Evolutionary conservation across 192 early-diverging fungal genomes (phyloP).

Genomic region (Coemansia sp.): DNA sequence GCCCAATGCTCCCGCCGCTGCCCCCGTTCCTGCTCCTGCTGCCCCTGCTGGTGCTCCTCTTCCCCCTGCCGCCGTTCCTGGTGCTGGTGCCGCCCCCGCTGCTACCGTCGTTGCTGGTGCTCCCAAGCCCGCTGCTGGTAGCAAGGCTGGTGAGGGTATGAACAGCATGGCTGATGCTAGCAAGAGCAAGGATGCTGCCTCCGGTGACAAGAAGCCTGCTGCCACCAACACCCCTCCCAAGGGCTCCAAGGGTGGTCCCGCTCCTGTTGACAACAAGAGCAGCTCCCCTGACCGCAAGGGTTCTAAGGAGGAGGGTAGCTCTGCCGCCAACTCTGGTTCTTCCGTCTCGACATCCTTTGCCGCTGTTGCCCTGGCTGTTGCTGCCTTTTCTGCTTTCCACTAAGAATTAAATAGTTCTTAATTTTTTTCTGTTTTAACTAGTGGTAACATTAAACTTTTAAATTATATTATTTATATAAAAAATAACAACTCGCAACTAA

Average conservation of each 20-base stretch:
- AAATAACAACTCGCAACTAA: too few species aligned
- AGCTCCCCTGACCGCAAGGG: slow-evolving; percentile 2
- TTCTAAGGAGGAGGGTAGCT: slow-evolving; percentile 16
- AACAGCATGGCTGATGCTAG: slow-evolving; percentile 4
- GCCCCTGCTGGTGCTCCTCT: neutral
- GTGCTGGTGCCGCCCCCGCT: slow-evolving; percentile 7
- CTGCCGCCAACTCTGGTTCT: slow-evolving; percentile 8
- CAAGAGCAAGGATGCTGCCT: neutral
- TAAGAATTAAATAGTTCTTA: too few species aligned
- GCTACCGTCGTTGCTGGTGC: neutral
- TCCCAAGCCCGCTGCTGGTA: slow-evolving; percentile 1
- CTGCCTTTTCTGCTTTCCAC: slow-evolving; percentile 29
- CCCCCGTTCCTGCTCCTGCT: too few species aligned
- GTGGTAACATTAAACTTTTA: neutral
- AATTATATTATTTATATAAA: too few species aligned
- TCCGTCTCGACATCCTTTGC: slow-evolving; percentile 15
- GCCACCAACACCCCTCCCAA: neutral
- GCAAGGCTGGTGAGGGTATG: neutral
- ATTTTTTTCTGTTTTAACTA: too few species aligned
- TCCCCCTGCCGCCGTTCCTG: slow-evolving; percentile 7
- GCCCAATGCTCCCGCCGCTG: slow-evolving; percentile 4
- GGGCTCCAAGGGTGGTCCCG: neutral
- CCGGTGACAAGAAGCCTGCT: slow-evolving; percentile 3
- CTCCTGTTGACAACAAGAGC: too few species aligned
- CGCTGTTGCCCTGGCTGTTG: slow-evolving; percentile 23